Evolutionary conservation across 345 rosid genomes (phyloP).

Genomic region (Eutrema japonicum): DNA sequence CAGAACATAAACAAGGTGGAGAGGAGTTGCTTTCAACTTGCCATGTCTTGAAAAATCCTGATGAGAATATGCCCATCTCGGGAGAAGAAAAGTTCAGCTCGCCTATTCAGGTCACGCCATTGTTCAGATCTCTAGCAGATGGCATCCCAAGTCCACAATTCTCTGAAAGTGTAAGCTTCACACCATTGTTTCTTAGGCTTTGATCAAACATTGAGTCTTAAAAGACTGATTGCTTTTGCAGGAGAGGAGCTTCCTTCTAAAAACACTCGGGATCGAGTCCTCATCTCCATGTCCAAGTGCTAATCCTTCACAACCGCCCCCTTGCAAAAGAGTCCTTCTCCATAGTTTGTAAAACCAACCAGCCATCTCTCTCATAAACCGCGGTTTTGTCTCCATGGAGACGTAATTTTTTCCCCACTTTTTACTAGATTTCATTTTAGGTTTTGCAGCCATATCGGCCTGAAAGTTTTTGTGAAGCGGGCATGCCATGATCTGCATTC

Average conservation of each 20-base stretch:
- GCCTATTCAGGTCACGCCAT: constrained; percentile 83
- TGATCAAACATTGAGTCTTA: constrained; percentile 18
- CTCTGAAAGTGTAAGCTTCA: constrained; percentile 89
- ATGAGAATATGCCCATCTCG: constrained; percentile 51
- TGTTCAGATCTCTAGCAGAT: constrained; percentile 96
- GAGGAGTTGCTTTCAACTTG: constrained; percentile 53
- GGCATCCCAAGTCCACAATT: constrained; percentile 96
- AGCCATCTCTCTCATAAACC: constrained; percentile 14
- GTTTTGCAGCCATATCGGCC: constrained; percentile 79
- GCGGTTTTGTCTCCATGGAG: constrained; percentile 39
- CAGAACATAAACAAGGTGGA: constrained; percentile 50
- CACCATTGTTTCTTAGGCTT: neutral
- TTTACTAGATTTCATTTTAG: constrained; percentile 43
- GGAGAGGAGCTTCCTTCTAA: constrained; percentile 91
- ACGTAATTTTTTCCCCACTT: constrained; percentile 33
- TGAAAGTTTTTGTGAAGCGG: constrained; percentile 71
- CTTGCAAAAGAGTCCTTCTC: constrained; percentile 96
- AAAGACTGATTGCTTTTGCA: constrained; percentile 44
- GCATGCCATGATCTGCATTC: constrained; percentile 72
- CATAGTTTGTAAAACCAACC: constrained; percentile 66
- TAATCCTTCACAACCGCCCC: constrained; percentile 71
- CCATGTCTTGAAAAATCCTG: constrained; percentile 46
- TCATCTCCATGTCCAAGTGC: constrained; percentile 63
- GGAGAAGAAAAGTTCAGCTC: constrained; percentile 66
- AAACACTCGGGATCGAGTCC: constrained; percentile 86